These are phyloP conservation scores for Neurospora sublineolata DNA, from an alignment of 495 filamentous ascomycete genomes.

Conservation along the genomic window DNA sequence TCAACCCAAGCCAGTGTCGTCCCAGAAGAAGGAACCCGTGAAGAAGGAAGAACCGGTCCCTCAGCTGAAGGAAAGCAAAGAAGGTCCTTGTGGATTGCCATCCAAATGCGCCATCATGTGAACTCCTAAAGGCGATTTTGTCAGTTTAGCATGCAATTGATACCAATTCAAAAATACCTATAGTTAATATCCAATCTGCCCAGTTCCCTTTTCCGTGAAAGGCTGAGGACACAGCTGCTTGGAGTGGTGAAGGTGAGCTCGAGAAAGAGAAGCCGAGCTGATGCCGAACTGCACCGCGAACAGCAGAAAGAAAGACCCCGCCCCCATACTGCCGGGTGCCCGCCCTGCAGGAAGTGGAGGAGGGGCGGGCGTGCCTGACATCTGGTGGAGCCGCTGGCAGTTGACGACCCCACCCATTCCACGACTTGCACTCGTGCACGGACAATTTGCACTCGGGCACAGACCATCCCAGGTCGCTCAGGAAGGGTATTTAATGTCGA, in stretches of 20 bases:
- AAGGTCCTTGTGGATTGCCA: conserved; percentile 14
- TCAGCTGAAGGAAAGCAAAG: conserved; percentile 4
- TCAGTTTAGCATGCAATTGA: not conserved
- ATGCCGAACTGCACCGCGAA: not conserved
- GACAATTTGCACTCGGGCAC: not conserved
- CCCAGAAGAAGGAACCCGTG: not conserved
- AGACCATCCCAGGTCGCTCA: not conserved
- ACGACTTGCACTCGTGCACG: not conserved
- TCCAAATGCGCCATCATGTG: conserved; percentile 11
- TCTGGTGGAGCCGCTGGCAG: not conserved
- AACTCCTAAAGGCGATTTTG: not conserved
- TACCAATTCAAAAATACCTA: not conserved
- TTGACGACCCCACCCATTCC: not conserved
- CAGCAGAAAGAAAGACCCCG: not conserved
- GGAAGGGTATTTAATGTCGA: not conserved
- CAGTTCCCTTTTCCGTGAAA: not conserved
- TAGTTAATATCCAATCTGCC: not conserved
- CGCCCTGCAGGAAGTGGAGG: not conserved
- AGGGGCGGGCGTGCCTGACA: not conserved
- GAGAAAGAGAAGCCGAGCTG: not conserved
- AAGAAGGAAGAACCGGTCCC: not conserved
- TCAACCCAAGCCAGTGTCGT: not conserved
- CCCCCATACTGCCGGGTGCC: not conserved
- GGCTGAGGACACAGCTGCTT: not conserved
- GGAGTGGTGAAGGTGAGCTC: not conserved